A percentile compares a stretch with the other conserved stretches of the same genome.
These are phyloP conservation scores for Circinella minor DNA, from an alignment of 371 early-diverging fungal genomes.

Conservation along the genomic window DNA sequence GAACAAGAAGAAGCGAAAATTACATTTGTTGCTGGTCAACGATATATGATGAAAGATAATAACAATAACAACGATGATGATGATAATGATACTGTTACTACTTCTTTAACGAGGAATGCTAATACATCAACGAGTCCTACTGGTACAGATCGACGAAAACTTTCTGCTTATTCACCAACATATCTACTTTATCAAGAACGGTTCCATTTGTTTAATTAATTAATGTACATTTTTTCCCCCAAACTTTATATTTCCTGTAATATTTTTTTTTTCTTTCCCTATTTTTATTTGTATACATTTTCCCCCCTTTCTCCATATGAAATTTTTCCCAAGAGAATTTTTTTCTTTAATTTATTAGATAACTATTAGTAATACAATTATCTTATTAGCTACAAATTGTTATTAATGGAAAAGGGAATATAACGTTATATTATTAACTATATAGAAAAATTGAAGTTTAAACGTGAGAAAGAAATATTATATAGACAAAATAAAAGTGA, in stretches of 20 bases:
- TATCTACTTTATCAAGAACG: constrained; percentile 5
- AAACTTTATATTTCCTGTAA: neutral
- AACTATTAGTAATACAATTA: too few relatives aligned
- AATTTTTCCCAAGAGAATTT: neutral
- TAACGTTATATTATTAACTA: too few relatives aligned
- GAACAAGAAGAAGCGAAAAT: neutral
- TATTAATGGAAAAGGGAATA: neutral
- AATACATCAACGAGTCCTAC: neutral
- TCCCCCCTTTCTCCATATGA: too few relatives aligned
- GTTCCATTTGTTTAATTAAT: constrained; percentile 1
- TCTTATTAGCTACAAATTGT: neutral
- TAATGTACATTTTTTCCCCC: constrained; percentile 1
- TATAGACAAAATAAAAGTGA: too few relatives aligned
- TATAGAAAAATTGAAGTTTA: too few relatives aligned
- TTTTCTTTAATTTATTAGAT: too few relatives aligned
- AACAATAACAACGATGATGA: neutral
- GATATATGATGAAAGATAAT: too few relatives aligned
- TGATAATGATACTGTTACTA: neutral
- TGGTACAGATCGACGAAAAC: neutral
- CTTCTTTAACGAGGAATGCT: neutral
- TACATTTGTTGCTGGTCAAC: neutral
- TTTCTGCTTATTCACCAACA: constrained; percentile 1
- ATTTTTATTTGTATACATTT: neutral
- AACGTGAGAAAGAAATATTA: too few relatives aligned
- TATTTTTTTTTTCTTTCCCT: neutral